These are phyloP conservation scores for Pyrenochaeta sp. DNA, from an alignment of 2,329 filamentous ascomycete species.

Conservation along the genomic window DNA sequence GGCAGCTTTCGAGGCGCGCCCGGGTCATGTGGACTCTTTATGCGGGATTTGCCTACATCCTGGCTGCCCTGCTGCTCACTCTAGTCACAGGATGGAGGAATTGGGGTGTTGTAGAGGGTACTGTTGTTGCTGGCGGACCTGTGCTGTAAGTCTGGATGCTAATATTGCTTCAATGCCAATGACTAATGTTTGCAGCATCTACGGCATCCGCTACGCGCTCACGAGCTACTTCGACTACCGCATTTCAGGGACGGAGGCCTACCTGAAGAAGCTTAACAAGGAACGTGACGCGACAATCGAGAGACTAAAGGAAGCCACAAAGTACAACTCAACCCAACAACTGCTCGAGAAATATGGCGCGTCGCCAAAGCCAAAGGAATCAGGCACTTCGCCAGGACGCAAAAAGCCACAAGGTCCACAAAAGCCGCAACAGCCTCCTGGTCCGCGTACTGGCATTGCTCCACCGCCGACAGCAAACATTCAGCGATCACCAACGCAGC, in stretches of 20 bases:
- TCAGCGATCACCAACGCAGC: slow-evolving; percentile 45
- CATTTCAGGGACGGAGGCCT: slow-evolving; percentile 71
- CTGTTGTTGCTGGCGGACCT: slow-evolving; percentile 79
- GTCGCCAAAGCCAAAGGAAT: slow-evolving; percentile 58
- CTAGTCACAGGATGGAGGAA: slow-evolving; percentile 86
- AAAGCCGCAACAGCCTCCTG: slow-evolving; percentile 38
- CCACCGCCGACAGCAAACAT: slow-evolving; percentile 74
- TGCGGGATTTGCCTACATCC: slow-evolving; percentile 86
- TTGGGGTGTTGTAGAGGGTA: slow-evolving; percentile 80
- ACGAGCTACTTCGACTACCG: slow-evolving; percentile 82
- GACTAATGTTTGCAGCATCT: slow-evolving; percentile 71
- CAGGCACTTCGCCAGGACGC: slow-evolving; percentile 35
- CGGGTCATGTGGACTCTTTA: slow-evolving; percentile 92
- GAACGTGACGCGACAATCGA: slow-evolving; percentile 89
- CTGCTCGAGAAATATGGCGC: slow-evolving; percentile 91
- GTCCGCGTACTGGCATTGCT: slow-evolving; percentile 61
- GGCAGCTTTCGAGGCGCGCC: slow-evolving; percentile 76
- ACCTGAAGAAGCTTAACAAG: slow-evolving; percentile 77
- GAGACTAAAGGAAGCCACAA: slow-evolving; percentile 92
- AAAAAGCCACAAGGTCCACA: slow-evolving; percentile 43
- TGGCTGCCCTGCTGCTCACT: slow-evolving; percentile 81
- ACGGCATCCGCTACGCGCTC: slow-evolving; percentile 71
- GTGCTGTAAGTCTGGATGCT: slow-evolving; percentile 66
- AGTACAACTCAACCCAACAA: slow-evolving; percentile 93
- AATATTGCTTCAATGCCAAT: background rate